Evolutionary conservation across 768 basidiomycete genomes (phyloP), one percentile per base, ranked within the genome.

Genomic region (Boletellus emodensis): DNA sequence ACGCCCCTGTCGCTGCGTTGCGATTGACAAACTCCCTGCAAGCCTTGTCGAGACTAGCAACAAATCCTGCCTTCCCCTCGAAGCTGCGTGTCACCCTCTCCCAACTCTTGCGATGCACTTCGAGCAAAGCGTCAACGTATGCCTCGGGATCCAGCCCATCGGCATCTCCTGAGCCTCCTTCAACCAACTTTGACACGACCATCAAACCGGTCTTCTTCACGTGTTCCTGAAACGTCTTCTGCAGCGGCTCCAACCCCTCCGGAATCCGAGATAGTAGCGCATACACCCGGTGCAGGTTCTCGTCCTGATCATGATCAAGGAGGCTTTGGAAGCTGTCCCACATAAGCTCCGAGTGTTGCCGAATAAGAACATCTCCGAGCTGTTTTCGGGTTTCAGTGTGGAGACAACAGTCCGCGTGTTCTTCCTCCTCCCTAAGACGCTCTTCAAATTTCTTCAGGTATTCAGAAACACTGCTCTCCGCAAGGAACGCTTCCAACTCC

Each of bases 231-330:
- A 97, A 99, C 62, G 82, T 86, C 76, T 88, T 89, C 61, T 92
- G 81, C 47, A 97, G 71, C 0, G 93, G 94, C 60, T 95, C 91
- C 51, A 97, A 74, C 6, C 94, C 95, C 59, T 92, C 85, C 15
- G 84, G 82, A 52, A 97, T 94, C 33, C 94, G 87, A 12, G 88
- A 85, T 20, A 98, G 76, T 15, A 97, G 75, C 9, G 85, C 77
- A 71, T 96, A 97, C 91, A 97, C 95, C 37, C 94, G 81, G 58
- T 91, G 91, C 38, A 99, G 75, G 62, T 98, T 95, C 68, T 94
- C 90, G 51, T 93, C 87, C 68, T 94, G 90, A 70, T 97, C 95
- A 66, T 79, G 92, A 66, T 97, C 94, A 57, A 94, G 82, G 44
- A 94, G 69, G 20, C 74, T 75, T 68, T 94, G 92, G 76, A 98